These are phyloP conservation scores for Coemansia sp. DNA, from an alignment of 192 early-diverging fungal species.

Conservation along the genomic window DNA sequence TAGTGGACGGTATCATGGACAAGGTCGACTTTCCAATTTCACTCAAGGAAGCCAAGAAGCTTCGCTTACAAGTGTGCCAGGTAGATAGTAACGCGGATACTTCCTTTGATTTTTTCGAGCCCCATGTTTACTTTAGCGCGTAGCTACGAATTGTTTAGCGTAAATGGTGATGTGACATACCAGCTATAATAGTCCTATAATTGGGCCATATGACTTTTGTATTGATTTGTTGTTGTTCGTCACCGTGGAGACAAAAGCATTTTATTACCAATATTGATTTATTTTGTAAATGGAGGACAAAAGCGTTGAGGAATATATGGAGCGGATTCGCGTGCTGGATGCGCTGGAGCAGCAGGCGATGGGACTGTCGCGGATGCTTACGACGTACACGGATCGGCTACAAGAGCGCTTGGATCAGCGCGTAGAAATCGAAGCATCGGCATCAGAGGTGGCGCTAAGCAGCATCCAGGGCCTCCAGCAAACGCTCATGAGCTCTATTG, in stretches of 20 bases:
- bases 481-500: slow-evolving; percentile 14
- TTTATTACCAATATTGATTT: not conserved
- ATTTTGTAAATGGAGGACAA: slow-evolving; percentile 21
- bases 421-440: slow-evolving; percentile 29
- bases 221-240: not conserved
- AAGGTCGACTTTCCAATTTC: not conserved
- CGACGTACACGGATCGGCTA: slow-evolving; percentile 46
- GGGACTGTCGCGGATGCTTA: slow-evolving; percentile 52
- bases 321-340: slow-evolving; percentile 47
- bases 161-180: not conserved
- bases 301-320: slow-evolving; percentile 50
- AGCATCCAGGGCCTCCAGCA: slow-evolving; percentile 32
- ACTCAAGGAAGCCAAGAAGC: slow-evolving; percentile 40
- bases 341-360: slow-evolving; percentile 49
- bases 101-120: not conserved
- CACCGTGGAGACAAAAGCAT: not conserved
- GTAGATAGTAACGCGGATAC: slow-evolving; percentile 13
- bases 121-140: slow-evolving; percentile 6
- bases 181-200: not conserved
- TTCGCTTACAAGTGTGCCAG: slow-evolving; percentile 39
- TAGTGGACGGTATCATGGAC: slow-evolving; percentile 9
- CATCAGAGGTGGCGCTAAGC: slow-evolving; percentile 22
- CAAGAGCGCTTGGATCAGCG: slow-evolving; percentile 43
- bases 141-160: not conserved
- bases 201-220: not conserved